Conservation (phyloP, 108 stramenopile genomes). For the Nitzschia sp. region DNA sequence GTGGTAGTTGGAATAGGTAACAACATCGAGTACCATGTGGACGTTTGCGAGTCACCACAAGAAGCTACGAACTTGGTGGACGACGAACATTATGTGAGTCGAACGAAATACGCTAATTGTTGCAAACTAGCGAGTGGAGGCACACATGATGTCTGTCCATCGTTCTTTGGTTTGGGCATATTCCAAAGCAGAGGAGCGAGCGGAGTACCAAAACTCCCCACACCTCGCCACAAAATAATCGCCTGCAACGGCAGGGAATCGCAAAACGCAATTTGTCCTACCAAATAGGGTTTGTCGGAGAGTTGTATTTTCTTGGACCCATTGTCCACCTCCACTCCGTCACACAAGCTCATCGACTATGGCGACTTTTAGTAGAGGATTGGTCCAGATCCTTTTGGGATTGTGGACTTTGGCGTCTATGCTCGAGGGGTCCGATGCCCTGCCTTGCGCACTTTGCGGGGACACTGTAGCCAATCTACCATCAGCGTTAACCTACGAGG, state of each 20-base stretch:
- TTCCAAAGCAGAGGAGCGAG: neutral
- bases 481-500: neutral
- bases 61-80: too few species aligned
- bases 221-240: neutral
- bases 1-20: too few species aligned
- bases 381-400: too few species aligned
- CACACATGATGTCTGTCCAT: too few species aligned
- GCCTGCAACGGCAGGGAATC: conserved; percentile 1
- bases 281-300: too few species aligned
- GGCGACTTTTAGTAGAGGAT: too few species aligned
- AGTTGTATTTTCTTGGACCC: too few species aligned
- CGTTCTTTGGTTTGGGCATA: neutral
- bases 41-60: too few species aligned
- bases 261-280: neutral
- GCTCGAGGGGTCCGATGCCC: neutral
- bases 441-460: neutral
- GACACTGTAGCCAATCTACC: neutral
- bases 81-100: too few species aligned
- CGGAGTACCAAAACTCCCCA: neutral
- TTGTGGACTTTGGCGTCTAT: neutral
- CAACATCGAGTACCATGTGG: too few species aligned
- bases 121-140: too few species aligned
- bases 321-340: neutral
- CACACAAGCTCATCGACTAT: neutral
- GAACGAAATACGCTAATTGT: too few species aligned